These are phyloP conservation scores for Protomyces gravidus DNA, from an alignment of 1,139 yeast genomes.

Conservation along the genomic window DNA sequence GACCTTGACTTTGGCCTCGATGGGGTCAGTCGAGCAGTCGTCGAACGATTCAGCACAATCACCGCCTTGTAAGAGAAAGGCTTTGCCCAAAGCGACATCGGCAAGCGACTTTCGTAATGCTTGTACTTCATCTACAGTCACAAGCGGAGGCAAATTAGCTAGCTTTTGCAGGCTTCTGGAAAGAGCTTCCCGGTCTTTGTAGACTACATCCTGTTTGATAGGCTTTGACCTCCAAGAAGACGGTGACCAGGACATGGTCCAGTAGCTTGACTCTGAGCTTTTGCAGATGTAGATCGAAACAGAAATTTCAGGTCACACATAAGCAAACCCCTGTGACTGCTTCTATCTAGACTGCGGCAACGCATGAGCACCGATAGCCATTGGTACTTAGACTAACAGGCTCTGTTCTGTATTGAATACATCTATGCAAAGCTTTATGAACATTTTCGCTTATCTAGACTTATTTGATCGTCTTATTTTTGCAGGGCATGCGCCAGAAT, in stretches of 20 bases:
- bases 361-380: too few species aligned
- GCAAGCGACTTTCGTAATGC: constrained; percentile 40
- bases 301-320: too few species aligned
- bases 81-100: constrained; percentile 46
- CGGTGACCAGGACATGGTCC: constrained; percentile 42
- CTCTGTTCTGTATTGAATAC: too few species aligned
- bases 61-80: constrained; percentile 48
- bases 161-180: constrained; percentile 44
- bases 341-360: too few species aligned
- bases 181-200: constrained; percentile 42
- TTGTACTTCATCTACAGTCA: constrained; percentile 41
- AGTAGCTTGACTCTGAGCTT: too few species aligned
- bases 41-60: constrained; percentile 49
- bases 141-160: constrained; percentile 46
- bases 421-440: too few species aligned
- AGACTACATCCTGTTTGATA: constrained; percentile 46
- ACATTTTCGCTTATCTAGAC: too few species aligned
- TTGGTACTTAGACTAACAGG: too few species aligned
- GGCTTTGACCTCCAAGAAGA: constrained; percentile 47
- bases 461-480: too few species aligned
- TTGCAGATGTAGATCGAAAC: too few species aligned
- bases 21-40: constrained; percentile 41
- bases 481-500: too few species aligned
- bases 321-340: too few species aligned
- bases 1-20: constrained; percentile 46